Evolutionary conservation across 306 rosid genomes (phyloP).

Genomic region (Hippophae gyantsensis): DNA sequence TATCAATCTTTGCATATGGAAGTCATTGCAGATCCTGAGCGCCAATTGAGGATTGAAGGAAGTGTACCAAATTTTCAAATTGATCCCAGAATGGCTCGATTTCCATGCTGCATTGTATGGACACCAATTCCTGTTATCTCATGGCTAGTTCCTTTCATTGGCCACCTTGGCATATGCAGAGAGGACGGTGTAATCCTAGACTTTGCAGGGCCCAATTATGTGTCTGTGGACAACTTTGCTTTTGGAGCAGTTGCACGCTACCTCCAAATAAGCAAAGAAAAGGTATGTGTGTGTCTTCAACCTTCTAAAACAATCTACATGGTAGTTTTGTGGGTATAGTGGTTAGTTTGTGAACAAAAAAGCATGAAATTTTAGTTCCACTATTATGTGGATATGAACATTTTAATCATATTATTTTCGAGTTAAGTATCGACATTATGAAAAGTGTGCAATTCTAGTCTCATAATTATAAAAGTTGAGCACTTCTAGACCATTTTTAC

Average conservation of each 20-base stretch:
- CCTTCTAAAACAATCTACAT: too few species aligned
- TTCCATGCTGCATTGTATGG: slow-evolving; percentile 94
- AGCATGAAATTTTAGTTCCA: too few species aligned
- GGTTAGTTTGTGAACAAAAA: too few species aligned
- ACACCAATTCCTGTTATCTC: slow-evolving; percentile 92
- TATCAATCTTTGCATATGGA: slow-evolving; percentile 41
- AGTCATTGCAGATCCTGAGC: slow-evolving; percentile 41
- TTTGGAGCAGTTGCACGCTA: slow-evolving; percentile 83
- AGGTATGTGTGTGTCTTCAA: slow-evolving; percentile 32
- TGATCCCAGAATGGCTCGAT: slow-evolving; percentile 66
- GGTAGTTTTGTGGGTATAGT: too few species aligned
- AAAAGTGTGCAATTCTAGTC: too few species aligned
- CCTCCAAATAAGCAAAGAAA: slow-evolving; percentile 54
- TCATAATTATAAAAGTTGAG: too few species aligned
- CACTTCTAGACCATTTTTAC: too few species aligned
- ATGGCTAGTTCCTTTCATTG: slow-evolving; percentile 86
- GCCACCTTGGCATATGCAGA: slow-evolving; percentile 91
- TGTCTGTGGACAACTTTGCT: slow-evolving; percentile 72
- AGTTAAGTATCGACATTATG: too few species aligned
- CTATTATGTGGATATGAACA: too few species aligned
- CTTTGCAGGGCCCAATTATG: slow-evolving; percentile 95
- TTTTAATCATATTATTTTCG: too few species aligned
- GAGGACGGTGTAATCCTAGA: slow-evolving; percentile 96
- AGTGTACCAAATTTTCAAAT: slow-evolving; percentile 41
- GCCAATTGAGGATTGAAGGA: slow-evolving; percentile 36